A percentile compares a stretch with the other conserved stretches of the same genome.
Conservation (phyloP, 805 yeast species). For the Cyberlindnera euphorbiae region DNA sequence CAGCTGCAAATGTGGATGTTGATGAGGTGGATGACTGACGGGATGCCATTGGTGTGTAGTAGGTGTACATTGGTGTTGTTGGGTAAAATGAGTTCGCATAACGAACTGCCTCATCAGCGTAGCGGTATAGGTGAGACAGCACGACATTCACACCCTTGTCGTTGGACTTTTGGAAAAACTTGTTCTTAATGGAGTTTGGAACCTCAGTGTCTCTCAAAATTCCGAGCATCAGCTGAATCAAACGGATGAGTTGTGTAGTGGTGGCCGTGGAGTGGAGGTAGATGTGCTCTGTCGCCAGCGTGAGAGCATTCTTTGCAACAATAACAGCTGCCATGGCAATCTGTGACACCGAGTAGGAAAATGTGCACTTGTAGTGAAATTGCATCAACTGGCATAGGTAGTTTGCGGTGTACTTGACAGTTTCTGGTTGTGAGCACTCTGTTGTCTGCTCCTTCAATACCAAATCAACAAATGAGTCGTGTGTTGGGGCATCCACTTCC, state of each 20-base stretch:
- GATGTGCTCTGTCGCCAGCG: constrained; percentile 23
- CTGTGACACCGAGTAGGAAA: constrained; percentile 40
- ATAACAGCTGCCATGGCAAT: constrained; percentile 49
- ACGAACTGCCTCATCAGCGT: constrained; percentile 24
- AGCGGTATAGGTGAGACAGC: constrained; percentile 13
- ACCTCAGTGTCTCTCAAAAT: constrained; percentile 15
- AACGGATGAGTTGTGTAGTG: constrained; percentile 16
- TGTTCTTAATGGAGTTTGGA: constrained; percentile 42
- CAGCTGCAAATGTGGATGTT: constrained; percentile 10
- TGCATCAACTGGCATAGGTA: constrained; percentile 64
- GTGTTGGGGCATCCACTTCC: constrained; percentile 57
- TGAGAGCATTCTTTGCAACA: constrained; percentile 40
- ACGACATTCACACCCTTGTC: constrained; percentile 15
- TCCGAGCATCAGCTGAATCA: constrained; percentile 21
- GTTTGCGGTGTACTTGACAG: constrained; percentile 50
- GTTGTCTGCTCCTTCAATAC: constrained; percentile 32
- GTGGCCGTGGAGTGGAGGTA: constrained; percentile 22
- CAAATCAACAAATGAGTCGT: constrained; percentile 60
- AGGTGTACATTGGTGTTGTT: constrained; percentile 19
- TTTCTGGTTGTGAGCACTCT: constrained; percentile 22
- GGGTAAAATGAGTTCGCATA: constrained; percentile 12
- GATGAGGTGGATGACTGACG: constrained; percentile 13
- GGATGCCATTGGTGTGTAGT: constrained; percentile 16
- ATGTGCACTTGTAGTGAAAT: constrained; percentile 54
- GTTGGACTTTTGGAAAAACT: constrained; percentile 34